Conservation (phyloP, 2,329 filamentous ascomycete species). For the Emmonsiellopsis sp. region DNA sequence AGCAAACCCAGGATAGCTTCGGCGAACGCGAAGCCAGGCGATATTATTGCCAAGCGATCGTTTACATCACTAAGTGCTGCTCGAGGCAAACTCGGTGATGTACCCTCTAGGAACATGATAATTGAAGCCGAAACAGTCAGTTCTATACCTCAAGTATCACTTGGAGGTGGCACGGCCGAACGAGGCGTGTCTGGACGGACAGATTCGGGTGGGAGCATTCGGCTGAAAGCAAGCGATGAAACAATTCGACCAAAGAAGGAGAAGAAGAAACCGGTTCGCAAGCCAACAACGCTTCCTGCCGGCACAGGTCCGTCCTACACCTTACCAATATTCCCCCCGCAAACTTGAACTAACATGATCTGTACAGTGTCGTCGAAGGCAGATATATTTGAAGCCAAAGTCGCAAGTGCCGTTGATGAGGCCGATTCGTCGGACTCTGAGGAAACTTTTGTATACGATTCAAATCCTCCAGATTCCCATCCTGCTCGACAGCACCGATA, state of each 20-base stretch:
- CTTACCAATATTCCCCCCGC: background rate
- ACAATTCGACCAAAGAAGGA: conserved; percentile 93
- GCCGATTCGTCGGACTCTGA: conserved; percentile 95
- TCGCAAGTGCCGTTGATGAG: conserved; percentile 91
- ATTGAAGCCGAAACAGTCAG: conserved; percentile 95
- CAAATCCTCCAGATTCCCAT: conserved; percentile 64
- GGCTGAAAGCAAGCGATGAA: conserved; percentile 84
- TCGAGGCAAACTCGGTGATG: conserved; percentile 63
- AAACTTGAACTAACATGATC: conserved; percentile 21
- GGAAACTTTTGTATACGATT: conserved; percentile 98
- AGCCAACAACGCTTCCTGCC: conserved; percentile 50
- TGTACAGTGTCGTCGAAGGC: conserved; percentile 80
- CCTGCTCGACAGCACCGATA: conserved; percentile 59
- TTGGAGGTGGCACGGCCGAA: conserved; percentile 54
- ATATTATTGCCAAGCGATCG: conserved; percentile 56
- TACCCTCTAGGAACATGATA: conserved; percentile 82
- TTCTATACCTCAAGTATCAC: conserved; percentile 74
- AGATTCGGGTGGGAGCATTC: conserved; percentile 62
- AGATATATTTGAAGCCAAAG: conserved; percentile 95
- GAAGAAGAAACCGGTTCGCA: conserved; percentile 70
- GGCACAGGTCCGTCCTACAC: conserved; percentile 14
- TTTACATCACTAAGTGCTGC: conserved; percentile 54
- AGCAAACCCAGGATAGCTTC: conserved; percentile 27
- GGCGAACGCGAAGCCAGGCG: conserved; percentile 37
- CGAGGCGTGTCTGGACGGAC: conserved; percentile 50